These are phyloP conservation scores for Nepenthes alata DNA, from an alignment of 179 eudicot genomes.

Conservation along the genomic window DNA sequence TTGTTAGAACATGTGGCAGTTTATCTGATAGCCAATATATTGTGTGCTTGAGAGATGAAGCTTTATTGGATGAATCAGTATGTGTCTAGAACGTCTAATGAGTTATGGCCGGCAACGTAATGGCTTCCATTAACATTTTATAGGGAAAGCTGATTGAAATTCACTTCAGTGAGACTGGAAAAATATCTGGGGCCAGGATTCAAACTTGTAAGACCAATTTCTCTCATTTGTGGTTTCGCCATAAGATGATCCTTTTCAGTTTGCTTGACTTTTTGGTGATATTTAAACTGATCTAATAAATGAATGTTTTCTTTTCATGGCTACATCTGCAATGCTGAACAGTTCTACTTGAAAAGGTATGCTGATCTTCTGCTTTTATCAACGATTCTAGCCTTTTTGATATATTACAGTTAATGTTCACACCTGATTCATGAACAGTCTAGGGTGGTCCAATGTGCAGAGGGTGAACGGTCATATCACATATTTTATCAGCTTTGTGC, in stretches of 20 bases:
- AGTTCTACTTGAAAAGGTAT: constrained; percentile 97
- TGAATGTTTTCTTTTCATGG: constrained; percentile 8
- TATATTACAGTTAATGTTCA: constrained; percentile 11
- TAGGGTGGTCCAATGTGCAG: constrained; percentile 89
- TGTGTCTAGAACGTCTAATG: background rate
- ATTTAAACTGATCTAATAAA: constrained; percentile 12
- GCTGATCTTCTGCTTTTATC: constrained; percentile 11
- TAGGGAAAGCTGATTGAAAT: constrained; percentile 99
- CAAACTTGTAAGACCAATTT: constrained; percentile 74
- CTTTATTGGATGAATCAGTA: background rate
- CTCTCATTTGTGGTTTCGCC: constrained; percentile 9
- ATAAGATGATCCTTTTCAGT: constrained; percentile 1
- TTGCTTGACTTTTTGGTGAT: constrained; percentile 1
- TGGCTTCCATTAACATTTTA: constrained; percentile 11
- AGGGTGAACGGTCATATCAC: constrained; percentile 98
- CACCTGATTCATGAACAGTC: constrained; percentile 52
- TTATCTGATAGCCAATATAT: background rate
- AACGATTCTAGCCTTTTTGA: constrained; percentile 4
- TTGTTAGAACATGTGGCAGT: background rate
- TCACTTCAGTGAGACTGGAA: constrained; percentile 97
- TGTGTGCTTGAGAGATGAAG: background rate
- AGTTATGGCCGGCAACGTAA: constrained; percentile 3
- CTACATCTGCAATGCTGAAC: constrained; percentile 15
- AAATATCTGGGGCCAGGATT: constrained; percentile 89
- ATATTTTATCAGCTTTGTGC: constrained; percentile 98